Conservation (phyloP, 805 yeast species). For the Yarrowia sp. region DNA sequence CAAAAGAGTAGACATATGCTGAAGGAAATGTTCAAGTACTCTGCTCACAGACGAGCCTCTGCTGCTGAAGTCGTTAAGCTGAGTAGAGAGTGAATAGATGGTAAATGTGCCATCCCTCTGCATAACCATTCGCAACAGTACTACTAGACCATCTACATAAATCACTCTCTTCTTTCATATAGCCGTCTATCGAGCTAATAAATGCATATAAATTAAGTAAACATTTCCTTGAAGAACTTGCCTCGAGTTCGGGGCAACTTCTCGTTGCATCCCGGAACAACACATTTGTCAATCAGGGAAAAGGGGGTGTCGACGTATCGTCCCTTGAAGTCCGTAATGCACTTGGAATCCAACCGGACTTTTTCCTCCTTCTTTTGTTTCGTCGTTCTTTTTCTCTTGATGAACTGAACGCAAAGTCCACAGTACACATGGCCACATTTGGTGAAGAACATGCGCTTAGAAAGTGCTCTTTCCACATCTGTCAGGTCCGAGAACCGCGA, state of each 20-base stretch:
- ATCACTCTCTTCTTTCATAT: neutral
- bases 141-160: neutral
- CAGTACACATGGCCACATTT: slow-evolving; percentile 87
- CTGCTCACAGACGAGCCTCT: slow-evolving; percentile 20
- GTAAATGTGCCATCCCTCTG: too few species aligned
- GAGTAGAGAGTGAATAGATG: neutral
- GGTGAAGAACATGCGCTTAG: slow-evolving; percentile 69
- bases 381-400: slow-evolving; percentile 51
- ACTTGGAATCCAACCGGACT: neutral
- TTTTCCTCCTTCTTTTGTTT: slow-evolving; percentile 41
- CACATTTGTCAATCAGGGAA: slow-evolving; percentile 39
- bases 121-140: too few species aligned
- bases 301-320: slow-evolving; percentile 32
- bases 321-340: slow-evolving; percentile 35
- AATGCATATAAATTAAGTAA: slow-evolving; percentile 33
- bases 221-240: slow-evolving; percentile 36
- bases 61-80: slow-evolving; percentile 5
- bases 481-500: slow-evolving; percentile 50
- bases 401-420: slow-evolving; percentile 80
- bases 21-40: slow-evolving; percentile 1
- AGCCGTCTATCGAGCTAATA: slow-evolving; percentile 1
- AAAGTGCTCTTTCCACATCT: slow-evolving; percentile 62
- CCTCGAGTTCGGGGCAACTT: slow-evolving; percentile 28
- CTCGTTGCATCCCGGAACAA: slow-evolving; percentile 12
- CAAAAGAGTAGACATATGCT: neutral